Base-by-base conservation (phyloP, 1,284 basidiomycete genomes). In the Malassezia nana region DNA sequence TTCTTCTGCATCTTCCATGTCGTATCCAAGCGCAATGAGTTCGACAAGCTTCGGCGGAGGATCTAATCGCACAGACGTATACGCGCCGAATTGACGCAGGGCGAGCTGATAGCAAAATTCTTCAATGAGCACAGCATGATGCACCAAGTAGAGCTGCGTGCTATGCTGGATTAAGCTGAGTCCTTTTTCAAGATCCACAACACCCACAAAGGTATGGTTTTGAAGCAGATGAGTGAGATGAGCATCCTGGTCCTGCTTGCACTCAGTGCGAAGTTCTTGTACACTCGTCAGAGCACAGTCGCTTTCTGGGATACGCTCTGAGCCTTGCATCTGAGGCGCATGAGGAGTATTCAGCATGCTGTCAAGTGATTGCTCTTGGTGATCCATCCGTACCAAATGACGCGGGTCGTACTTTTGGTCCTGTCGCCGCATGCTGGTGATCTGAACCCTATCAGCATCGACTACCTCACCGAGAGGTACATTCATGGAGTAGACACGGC, bases 71-170 rank as follows among this genome's bases (percentile, higher is more conserved):
- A 96, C 75, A 47, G 81, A 79, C 57, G 87, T 81, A 58, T 85
- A 50, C 1, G 42, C 82, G 0, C 91, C 89, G 67, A 98, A 99
- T 72, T 98, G 92, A 16, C 88, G 80, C 41, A 98, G 76, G 2
- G 83, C 87, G 1, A 98, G 81, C 71, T 98, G 94, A 74, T 95
- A 98, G 67, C 96, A 94, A 39, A 95, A 80, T 64, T 95, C 90
- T 65, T 94, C 89, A 0, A 70, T 69, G 29, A 67, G 44, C 3
- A 52, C 58, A 15, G 60, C 83, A 67, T 96, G 87, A 62, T 94
- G 87, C 57, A 95, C 79, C 6, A 96, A 80, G 72, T 90, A 92
- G 1, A 99, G 77, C 63, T 86, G 85, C 0, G 89, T 95, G 28
- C 82, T 81, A 74, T 90, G 82, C 72, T 99, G 94, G 1, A 98